A percentile compares a stretch with the other conserved stretches of the same genome.
phyloP scores from a whole-genome alignment of 73 alveolate genomes.

The Paramecium octaurelia region DNA sequence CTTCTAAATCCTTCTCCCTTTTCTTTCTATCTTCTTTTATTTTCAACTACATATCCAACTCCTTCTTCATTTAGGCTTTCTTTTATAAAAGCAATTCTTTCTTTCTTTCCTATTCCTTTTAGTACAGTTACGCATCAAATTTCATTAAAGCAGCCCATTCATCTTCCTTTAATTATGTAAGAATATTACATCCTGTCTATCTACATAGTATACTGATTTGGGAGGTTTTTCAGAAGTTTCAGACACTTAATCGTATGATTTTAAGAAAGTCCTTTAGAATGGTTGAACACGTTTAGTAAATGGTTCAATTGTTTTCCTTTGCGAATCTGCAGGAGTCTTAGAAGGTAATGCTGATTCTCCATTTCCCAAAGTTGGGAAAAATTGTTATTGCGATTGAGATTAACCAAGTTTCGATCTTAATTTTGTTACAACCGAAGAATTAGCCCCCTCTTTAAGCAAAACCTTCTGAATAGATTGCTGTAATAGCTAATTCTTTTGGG shows the following conservation, averaged over 20 bases:
- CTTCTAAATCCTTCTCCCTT: conserved; percentile 20
- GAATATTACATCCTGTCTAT: conserved; percentile 1
- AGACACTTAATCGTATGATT: neutral
- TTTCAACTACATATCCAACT: neutral
- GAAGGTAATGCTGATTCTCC: neutral
- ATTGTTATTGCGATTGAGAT: conserved; percentile 23
- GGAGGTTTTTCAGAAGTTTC: conserved; percentile 21
- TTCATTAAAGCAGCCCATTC: conserved; percentile 52
- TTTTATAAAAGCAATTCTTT: neutral
- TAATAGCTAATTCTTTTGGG: neutral
- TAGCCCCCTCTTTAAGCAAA: neutral
- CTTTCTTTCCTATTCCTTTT: conserved; percentile 23
- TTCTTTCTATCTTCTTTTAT: neutral
- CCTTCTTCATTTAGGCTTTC: neutral
- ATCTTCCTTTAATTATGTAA: neutral
- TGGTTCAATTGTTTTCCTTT: neutral
- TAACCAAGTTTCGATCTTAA: neutral
- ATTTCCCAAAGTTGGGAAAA: neutral
- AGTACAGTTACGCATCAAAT: conserved; percentile 34
- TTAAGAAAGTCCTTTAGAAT: neutral
- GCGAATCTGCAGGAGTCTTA: neutral
- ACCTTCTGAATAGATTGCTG: neutral
- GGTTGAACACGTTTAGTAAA: neutral
- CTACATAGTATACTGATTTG: conserved; percentile 5
- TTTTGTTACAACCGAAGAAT: neutral